Evolutionary conservation across 257 asterid species (phyloP).

Genomic region (Gynochthodes officinalis): DNA sequence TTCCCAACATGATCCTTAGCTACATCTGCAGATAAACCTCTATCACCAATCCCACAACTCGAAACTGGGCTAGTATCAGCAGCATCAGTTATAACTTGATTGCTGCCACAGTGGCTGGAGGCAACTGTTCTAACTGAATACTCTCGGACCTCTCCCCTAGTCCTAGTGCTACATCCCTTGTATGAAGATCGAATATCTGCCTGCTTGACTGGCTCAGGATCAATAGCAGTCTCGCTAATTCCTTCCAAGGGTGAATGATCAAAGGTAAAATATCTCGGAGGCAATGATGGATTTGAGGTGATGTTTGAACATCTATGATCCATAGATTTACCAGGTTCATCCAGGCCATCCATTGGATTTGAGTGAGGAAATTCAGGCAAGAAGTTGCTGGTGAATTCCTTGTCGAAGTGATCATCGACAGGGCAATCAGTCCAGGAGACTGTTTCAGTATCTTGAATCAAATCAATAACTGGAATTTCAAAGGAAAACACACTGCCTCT

Average conservation of each 20-base stretch:
- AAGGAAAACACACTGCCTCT: constrained; percentile 8
- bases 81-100: constrained; percentile 42
- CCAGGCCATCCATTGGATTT: no score
- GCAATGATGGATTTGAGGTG: no score
- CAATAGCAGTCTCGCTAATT: constrained; percentile 6
- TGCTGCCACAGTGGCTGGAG: constrained; percentile 74
- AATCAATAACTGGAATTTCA: constrained; percentile 24
- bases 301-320: no score
- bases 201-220: constrained; percentile 17
- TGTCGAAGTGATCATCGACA: no score
- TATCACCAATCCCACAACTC: constrained; percentile 30
- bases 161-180: no score
- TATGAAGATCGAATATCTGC: constrained; percentile 11
- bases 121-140: no score
- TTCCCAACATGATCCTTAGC: no score
- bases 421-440: constrained; percentile 56
- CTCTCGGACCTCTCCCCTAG: no score
- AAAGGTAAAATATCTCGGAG: constrained; percentile 37
- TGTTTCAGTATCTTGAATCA: constrained; percentile 47
- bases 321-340: no score
- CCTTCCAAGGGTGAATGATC: constrained; percentile 4
- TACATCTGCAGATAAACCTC: no score
- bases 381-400: no score
- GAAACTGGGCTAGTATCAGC: constrained; percentile 40
- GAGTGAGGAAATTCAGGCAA: no score